Evolutionary conservation across 2,329 filamentous ascomycete genomes (phyloP).

Genomic region (Cucurbitaria berberidis): DNA sequence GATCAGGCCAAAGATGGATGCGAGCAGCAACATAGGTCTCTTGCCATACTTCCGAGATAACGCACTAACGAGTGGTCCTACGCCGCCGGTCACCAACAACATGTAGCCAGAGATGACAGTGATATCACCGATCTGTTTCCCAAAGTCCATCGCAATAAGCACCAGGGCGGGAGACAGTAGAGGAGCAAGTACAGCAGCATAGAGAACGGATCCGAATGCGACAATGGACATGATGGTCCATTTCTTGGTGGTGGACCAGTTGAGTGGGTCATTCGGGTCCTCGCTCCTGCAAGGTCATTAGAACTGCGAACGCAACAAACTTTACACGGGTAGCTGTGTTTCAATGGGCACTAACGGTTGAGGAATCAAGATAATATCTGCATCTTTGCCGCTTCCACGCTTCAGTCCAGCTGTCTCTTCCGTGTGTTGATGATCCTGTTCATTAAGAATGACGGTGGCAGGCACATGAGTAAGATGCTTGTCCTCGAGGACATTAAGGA

Average conservation of each 20-base stretch:
- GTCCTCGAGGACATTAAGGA: slow-evolving; percentile 44
- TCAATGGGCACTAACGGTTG: slow-evolving; percentile 34
- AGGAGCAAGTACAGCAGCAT: slow-evolving; percentile 41
- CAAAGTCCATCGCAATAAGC: slow-evolving; percentile 40
- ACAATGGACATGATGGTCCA: slow-evolving; percentile 41
- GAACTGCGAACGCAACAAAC: neutral
- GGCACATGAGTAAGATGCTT: slow-evolving; percentile 43
- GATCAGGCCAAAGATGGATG: slow-evolving; percentile 37
- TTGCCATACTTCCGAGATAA: slow-evolving; percentile 44
- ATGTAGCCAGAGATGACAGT: slow-evolving; percentile 49
- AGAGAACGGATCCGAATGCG: slow-evolving; percentile 41
- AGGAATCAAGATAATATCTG: slow-evolving; percentile 42
- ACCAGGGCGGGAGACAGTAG: slow-evolving; percentile 46
- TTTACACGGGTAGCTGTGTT: neutral
- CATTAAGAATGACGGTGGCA: slow-evolving; percentile 42
- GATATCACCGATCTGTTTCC: slow-evolving; percentile 36
- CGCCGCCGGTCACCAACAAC: slow-evolving; percentile 42
- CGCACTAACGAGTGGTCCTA: slow-evolving; percentile 44
- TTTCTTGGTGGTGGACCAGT: slow-evolving; percentile 44
- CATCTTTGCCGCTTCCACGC: slow-evolving; percentile 41
- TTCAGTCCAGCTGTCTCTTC: slow-evolving; percentile 33
- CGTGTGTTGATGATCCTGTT: slow-evolving; percentile 22
- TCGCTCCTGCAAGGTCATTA: slow-evolving; percentile 3
- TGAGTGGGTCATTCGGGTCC: slow-evolving; percentile 47
- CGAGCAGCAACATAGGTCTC: slow-evolving; percentile 39